Evolutionary conservation across 2,329 filamentous ascomycete species (phyloP), one percentile per base, ranked within the genome.

Genomic region (Myriangium duriaei): DNA sequence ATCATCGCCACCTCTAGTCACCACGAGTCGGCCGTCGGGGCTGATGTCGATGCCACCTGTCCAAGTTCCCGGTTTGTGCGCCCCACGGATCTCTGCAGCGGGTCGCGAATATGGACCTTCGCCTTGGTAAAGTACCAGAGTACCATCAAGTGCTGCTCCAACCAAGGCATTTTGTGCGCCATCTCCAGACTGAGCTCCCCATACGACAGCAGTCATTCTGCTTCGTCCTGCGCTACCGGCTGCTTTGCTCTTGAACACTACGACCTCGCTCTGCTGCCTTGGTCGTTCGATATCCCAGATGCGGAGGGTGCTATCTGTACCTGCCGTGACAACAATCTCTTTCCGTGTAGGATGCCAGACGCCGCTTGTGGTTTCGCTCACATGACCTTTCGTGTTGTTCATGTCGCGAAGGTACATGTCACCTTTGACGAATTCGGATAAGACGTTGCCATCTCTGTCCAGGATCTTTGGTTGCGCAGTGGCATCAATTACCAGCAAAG

Each of bases 371-470:
- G 95, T 74, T 59, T 95, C 91, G 3, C 87, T 87, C 37, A 95
- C 78, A 60, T 98, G 91, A 1, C 91, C 91, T 57, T 95, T 96
- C 4, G 91, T 98, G 56, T 96, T 87, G 60, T 95, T 76, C 81
- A 96, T 92, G 57, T 98, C 91, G 39, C 88, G 74, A 47, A 98
- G 64, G 52, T 98, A 98, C 87, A 96, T 96, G 56, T 98, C 91
- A 32, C 91, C 91, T 62, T 98, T 98, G 49, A 86, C 80, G 47
- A 94, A 96, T 53, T 95, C 86, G 1, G 80, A 79, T 34, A 92
- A 51, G 5, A 81, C 70, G 31, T 92, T 84, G 28, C 91, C 91
- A 62, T 98, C 88, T 51, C 91, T 77, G 50, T 76, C 83, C 57
- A 96, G 70, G 15, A 98, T 77, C 57, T 86, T 87, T 10, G 88